Conservation (phyloP, 73 alveolate genomes). For the Symbiodinium pilosum region DNA sequence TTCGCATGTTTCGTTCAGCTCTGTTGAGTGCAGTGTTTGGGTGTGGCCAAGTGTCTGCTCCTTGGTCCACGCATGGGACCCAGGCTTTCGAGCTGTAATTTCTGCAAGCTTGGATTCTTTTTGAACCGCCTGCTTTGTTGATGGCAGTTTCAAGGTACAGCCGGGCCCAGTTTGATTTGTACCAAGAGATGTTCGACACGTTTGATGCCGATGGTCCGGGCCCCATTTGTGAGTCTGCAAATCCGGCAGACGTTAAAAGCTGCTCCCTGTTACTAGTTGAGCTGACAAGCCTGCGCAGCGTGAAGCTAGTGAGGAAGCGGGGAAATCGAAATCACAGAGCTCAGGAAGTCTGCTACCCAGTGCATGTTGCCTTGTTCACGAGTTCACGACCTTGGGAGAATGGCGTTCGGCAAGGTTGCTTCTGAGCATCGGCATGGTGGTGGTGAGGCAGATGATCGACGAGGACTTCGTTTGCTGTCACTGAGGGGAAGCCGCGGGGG, state of each 20-base stretch:
- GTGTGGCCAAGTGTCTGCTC: neutral
- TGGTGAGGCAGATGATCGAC: conserved; percentile 86
- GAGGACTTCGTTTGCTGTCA: conserved; percentile 6
- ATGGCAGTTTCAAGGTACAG: conserved; percentile 68
- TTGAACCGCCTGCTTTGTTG: no score
- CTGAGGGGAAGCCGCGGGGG: no score
- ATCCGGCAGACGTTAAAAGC: neutral
- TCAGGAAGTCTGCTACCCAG: conserved; percentile 24
- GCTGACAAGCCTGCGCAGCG: no score
- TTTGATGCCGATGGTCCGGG: conserved; percentile 46
- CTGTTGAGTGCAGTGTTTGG: neutral
- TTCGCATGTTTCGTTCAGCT: no score
- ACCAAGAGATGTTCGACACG: conserved; percentile 33
- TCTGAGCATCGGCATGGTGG: conserved; percentile 73
- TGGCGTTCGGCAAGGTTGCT: conserved; percentile 13
- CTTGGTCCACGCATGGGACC: neutral
- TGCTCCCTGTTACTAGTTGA: no score
- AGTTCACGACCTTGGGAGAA: neutral
- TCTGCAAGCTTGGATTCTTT: no score
- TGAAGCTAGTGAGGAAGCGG: conserved; percentile 44
- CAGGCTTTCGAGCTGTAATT: neutral
- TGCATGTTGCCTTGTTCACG: neutral
- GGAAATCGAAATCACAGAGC: conserved; percentile 46
- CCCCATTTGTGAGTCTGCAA: neutral
- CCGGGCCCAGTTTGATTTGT: conserved; percentile 45